Evolutionary conservation across 2,329 filamentous ascomycete genomes (phyloP).

Genomic region (Microcera coccophila): DNA sequence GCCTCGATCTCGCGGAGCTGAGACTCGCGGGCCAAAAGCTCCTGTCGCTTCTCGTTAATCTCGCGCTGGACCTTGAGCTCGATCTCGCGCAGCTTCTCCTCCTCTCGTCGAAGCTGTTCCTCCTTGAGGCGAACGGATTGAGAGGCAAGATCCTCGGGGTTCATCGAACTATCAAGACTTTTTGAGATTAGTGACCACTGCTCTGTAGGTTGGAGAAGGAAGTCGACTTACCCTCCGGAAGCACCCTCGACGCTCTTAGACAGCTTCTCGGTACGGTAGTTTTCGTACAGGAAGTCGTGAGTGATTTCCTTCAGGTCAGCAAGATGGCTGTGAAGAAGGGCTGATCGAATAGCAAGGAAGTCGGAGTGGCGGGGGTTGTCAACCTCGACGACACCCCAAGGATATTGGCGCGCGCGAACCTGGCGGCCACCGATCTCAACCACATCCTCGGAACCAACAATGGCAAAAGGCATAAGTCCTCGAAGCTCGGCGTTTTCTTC

Average conservation of each 20-base stretch:
- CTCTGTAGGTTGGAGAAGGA: neutral
- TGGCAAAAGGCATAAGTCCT: constrained; percentile 97
- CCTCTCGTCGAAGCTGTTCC: constrained; percentile 96
- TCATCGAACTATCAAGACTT: constrained; percentile 76
- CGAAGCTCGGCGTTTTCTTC: constrained; percentile 98
- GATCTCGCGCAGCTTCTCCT: constrained; percentile 99
- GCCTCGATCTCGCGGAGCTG: constrained; percentile 98
- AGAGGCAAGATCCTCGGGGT: constrained; percentile 92
- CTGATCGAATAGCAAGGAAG: constrained; percentile 94
- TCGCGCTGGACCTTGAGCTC: constrained; percentile 99
- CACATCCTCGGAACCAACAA: constrained; percentile 94
- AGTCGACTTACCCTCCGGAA: constrained; percentile 70
- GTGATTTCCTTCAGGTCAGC: constrained; percentile 99
- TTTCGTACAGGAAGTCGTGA: constrained; percentile 99
- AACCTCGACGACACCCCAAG: constrained; percentile 98
- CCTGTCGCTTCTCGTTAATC: constrained; percentile 99
- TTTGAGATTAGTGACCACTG: constrained; percentile 29
- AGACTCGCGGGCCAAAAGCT: constrained; percentile 93
- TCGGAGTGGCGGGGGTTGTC: constrained; percentile 99
- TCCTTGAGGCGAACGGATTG: constrained; percentile 99
- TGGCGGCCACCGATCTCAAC: constrained; percentile 90
- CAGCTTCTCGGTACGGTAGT: constrained; percentile 99
- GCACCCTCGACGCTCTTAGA: constrained; percentile 98
- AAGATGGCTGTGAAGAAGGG: constrained; percentile 93
- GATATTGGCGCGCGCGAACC: constrained; percentile 93